A percentile compares a stretch with the other conserved stretches of the same genome.
Evolutionary conservation across 768 basidiomycete genomes (phyloP).

Genomic region (Clavulina sp.): DNA sequence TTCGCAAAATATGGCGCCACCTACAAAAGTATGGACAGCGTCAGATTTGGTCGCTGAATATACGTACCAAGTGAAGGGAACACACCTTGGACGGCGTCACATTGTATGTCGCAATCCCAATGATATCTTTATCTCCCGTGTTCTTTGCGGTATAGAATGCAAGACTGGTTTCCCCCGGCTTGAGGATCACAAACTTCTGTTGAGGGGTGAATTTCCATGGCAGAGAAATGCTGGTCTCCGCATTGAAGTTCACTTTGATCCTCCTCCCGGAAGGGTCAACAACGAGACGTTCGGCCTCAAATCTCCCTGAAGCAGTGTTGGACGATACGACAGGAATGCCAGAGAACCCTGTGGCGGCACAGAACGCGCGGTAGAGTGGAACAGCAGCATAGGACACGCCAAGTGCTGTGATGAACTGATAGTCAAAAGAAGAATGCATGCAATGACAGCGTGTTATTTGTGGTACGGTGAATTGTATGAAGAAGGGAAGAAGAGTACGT

Average conservation of each 20-base stretch:
- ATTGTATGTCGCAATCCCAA: slow-evolving; percentile 98
- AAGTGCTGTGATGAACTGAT: slow-evolving; percentile 55
- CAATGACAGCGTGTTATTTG: not conserved
- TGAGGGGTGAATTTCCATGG: slow-evolving; percentile 90
- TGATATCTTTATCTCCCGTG: slow-evolving; percentile 65
- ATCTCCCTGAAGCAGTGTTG: slow-evolving; percentile 73
- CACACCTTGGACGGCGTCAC: slow-evolving; percentile 92
- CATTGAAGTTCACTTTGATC: slow-evolving; percentile 92
- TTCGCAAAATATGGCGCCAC: slow-evolving; percentile 98
- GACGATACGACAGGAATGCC: slow-evolving; percentile 88
- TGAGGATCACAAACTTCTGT: slow-evolving; percentile 73
- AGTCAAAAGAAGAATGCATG: slow-evolving; percentile 4
- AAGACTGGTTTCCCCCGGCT: slow-evolving; percentile 89
- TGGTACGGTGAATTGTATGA: not conserved
- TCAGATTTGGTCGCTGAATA: too few relatives aligned
- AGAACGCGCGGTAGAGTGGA: slow-evolving; percentile 94
- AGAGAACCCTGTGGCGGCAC: slow-evolving; percentile 90
- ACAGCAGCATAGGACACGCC: slow-evolving; percentile 95
- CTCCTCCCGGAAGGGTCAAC: slow-evolving; percentile 49
- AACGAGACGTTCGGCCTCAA: slow-evolving; percentile 69
- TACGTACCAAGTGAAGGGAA: slow-evolving; percentile 5
- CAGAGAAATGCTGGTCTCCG: slow-evolving; percentile 71
- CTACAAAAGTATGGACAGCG: slow-evolving; percentile 29
- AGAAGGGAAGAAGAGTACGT: slow-evolving; percentile 18
- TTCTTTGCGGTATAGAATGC: slow-evolving; percentile 96